Base-by-base conservation (phyloP, 2,329 filamentous ascomycete genomes). In the Colletotrichum tropicale region DNA sequence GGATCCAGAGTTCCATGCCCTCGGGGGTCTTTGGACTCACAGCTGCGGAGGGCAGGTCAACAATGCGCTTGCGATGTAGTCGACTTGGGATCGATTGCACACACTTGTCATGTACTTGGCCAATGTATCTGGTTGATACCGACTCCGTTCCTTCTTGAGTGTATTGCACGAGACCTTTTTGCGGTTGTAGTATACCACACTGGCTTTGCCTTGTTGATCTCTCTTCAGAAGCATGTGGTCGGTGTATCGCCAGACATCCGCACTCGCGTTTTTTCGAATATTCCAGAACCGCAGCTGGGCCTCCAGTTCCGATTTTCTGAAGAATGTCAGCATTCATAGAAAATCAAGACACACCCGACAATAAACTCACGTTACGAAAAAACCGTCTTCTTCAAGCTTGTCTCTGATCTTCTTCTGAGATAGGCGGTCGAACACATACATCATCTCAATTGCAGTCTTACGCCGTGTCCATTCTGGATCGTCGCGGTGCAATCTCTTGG, bases 41-140 rank as follows among this genome's bases (percentile, higher is more conserved):
- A 1, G 9, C 21, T 58, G 24, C 2, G 2, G 4, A 1, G 8
- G 8, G 3, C 4, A 6, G 1, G 24, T 58, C 8, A 58, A 1
- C 4, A 5, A 9, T 58, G 4, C 8, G 0, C 0, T 6, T 9
- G 55, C 21, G 1, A 28, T 0, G 6, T 0, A 28, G 1, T 10
- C 9, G 8, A 16, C 13, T 10, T 58, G 7, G 0, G 0, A 1
- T 18, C 0, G 6, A 18, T 9, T 0, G 2, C 3, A 26, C 55
- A 4, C 1, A 58, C 5, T 0, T 18, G 55, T 4, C 1, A 0
- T 28, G 12, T 12, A 58, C 24, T 18, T 58, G 8, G 55, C 28
- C 1, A 9, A 3, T 5, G 55, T 0, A 12, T 58, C 55, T 28
- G 24, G 15, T 0, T 58, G 55, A 7, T 58, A 58, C 0, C 55